phyloP scores from a whole-genome alignment of 345 rosid genomes.

The Salix koriyanagi region DNA sequence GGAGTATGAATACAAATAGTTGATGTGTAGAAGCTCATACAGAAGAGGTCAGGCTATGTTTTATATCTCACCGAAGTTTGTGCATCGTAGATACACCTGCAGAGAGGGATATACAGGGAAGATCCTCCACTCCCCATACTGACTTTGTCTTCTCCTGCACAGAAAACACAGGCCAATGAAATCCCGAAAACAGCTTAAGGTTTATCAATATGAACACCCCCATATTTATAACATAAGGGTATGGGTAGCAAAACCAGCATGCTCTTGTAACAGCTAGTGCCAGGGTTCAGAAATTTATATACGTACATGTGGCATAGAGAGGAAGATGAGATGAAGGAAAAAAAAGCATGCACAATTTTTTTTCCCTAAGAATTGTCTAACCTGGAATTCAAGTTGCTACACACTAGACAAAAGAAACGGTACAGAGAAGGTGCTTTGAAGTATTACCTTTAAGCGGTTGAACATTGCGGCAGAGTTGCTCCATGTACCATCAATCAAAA shows the following conservation, averaged over 20 bases:
- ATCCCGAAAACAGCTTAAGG: neutral
- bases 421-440: neutral
- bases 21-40: neutral
- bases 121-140: slow-evolving; percentile 68
- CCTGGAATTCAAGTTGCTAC: neutral
- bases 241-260: too few species aligned
- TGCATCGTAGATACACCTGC: slow-evolving; percentile 89
- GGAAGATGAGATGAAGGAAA: too few species aligned
- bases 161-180: neutral
- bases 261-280: too few species aligned
- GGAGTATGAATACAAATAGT: neutral
- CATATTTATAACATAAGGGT: too few species aligned
- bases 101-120: slow-evolving; percentile 69
- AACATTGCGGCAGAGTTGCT: slow-evolving; percentile 95
- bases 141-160: slow-evolving; percentile 68
- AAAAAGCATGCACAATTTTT: neutral
- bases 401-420: neutral
- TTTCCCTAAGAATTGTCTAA: neutral
- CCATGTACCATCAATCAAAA: slow-evolving; percentile 96
- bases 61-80: slow-evolving; percentile 64
- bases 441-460: slow-evolving; percentile 74
- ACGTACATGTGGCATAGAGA: too few species aligned
- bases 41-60: neutral
- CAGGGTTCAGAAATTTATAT: too few species aligned
- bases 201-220: too few species aligned